phyloP scores from a whole-genome alignment of 2,329 filamentous ascomycete species.

The Alternaria hordeiaustralica region DNA sequence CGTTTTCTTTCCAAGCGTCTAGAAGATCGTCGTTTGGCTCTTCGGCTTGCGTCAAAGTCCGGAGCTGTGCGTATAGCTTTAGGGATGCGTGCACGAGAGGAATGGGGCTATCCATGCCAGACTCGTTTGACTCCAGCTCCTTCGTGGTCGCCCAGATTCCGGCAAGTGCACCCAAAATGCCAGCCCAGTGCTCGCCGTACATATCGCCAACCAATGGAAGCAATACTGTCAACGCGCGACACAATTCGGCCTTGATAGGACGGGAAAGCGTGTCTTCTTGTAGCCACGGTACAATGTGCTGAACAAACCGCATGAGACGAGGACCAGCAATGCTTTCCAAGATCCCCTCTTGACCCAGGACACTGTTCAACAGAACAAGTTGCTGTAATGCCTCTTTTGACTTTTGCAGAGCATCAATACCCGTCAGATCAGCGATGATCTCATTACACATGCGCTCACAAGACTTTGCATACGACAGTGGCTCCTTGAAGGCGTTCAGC shows the following conservation, averaged over 20 bases:
- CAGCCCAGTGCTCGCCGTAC: conserved; percentile 87
- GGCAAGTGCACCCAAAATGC: conserved; percentile 47
- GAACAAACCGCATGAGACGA: conserved; percentile 81
- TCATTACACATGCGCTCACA: conserved; percentile 65
- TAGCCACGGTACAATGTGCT: conserved; percentile 76
- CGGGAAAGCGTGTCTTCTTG: conserved; percentile 58
- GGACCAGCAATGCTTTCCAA: conserved; percentile 62
- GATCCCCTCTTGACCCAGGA: conserved; percentile 59
- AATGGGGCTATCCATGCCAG: conserved; percentile 37
- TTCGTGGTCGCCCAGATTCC: conserved; percentile 43
- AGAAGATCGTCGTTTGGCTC: conserved; percentile 86
- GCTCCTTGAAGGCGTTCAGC: conserved; percentile 57
- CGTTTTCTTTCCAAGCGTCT: conserved; percentile 71
- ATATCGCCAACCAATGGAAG: conserved; percentile 79
- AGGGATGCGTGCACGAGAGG: conserved; percentile 75
- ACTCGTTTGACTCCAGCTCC: conserved; percentile 35
- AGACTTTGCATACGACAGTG: conserved; percentile 55
- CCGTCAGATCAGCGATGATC: conserved; percentile 65
- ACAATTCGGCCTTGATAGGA: conserved; percentile 64
- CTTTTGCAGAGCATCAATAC: conserved; percentile 55
- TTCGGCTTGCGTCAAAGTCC: conserved; percentile 59
- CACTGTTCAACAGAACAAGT: conserved; percentile 61
- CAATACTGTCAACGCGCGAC: conserved; percentile 60
- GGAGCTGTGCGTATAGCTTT: conserved; percentile 70
- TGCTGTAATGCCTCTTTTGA: conserved; percentile 55